Evolutionary conservation across 2,329 filamentous ascomycete genomes (phyloP), one percentile per base, ranked within the genome.

Genomic region (Ascomycota sp.): DNA sequence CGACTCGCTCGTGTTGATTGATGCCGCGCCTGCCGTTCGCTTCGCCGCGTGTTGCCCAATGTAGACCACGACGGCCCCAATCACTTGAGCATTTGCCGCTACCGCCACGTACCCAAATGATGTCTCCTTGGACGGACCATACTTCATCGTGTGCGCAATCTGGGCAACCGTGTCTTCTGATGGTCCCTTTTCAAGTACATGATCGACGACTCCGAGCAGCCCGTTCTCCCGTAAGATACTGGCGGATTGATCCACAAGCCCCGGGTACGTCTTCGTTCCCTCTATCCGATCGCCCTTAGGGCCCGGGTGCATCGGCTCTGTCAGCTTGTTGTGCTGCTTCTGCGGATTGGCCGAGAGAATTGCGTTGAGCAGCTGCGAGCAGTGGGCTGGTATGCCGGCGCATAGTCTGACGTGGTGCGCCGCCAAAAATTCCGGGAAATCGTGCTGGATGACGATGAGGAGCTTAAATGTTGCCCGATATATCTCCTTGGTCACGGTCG

Each of bases 401-500:
- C 76, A 83, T 30, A 98, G 69, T 40, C 72, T 69, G 40, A 80
- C 71, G 46, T 92, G 80, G 48, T 92, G 82, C 41, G 85, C 80
- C 5, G 80, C 77, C 25, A 98, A 57, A 51, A 93, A 98, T 33
- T 94, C 83, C 0, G 86, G 79, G 52, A 82, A 95, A 50, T 98
- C 89, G 46, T 95, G 89, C 40, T 93, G 80, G 31, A 98, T 59
- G 30, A 92, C 67, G 22, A 92, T 59, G 32, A 95, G 57, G 35
- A 94, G 68, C 45, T 91, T 83, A 28, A 92, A 58, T 2, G 79
- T 70, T 7, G 76, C 82, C 35, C 81, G 75, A 50, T 93, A 94
- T 36, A 92, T 69, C 32, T 86, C 80, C 47, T 81, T 85, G 22
- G 75, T 70, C 30, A 79, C 64, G 22, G 69, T 61, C 4, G 73